Evolutionary conservation across 495 filamentous ascomycete genomes (phyloP), one percentile per base, ranked within the genome.

Genomic region (Penicillium salamii): DNA sequence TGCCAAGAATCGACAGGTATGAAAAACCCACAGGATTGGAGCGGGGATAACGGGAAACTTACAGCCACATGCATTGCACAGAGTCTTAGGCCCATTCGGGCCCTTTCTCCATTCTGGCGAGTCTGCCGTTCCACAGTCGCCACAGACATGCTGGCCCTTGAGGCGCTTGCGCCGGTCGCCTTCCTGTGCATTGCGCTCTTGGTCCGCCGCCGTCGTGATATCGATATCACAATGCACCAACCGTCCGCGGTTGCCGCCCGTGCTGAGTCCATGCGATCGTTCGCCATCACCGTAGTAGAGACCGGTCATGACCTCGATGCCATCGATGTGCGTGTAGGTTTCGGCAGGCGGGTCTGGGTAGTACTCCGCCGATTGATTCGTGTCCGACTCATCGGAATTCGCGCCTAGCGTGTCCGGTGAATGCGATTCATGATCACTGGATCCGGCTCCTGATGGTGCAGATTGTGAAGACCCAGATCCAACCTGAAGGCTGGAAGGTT

Each of bases 51-150:
- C 20, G 20, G 32, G n/a, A 19, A 49, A 79, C 81, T 70, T 70
- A 70, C 91, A 79, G 50, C 93, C 93, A 70, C 93, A 98, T 18
- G 93, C 93, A 75, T 98, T 98, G 70, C 93, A 98, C 36, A 98
- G 72, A 2, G 92, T 97, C 71, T 98, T 97, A 3, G 93, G 93
- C 6, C 93, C 93, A 45, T 80, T 86, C 0, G 93, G 93, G 0
- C 93, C 93, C 62, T 96, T 97, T 48, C 93, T 79, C 93, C 93
- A 98, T 72, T 98, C 93, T 0, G 93, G 93, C 13, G 89, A 95
- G 57, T 97, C 93, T 2, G 91, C 74, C 2, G 89, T 95, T 68
- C 92, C 93, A 71, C 93, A 98, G 67, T 97, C 93, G 11, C 88
- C 89, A 66, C 93, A 98, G 26, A 95, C 88, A 66, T 97, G 96